Base-by-base conservation (phyloP, 2,329 filamentous ascomycete species). In the Stachybotrys echinatus region DNA sequence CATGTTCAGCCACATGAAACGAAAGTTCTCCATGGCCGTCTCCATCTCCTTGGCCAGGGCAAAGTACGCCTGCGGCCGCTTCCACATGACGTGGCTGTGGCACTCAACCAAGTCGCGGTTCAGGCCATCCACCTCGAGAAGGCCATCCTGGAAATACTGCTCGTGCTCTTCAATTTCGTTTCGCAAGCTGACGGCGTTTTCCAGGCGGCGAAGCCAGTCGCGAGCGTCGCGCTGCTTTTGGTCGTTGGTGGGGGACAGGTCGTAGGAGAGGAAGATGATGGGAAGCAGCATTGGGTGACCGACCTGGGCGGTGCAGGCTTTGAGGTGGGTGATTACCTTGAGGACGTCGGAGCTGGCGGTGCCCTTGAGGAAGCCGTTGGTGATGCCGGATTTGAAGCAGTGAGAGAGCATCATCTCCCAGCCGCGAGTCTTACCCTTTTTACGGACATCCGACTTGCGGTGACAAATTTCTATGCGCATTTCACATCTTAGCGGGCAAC, bases 361-460 rank as follows among this genome's bases (percentile, higher is more conserved):
- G 51, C 81, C 81, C 67, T 85, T 85, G 59, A 79, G 73, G 62
- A 74, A 85, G 48, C 81, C 82, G 2, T 77, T 79, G 1, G 81
- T 85, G 54, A 83, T 73, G 55, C 69, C 67, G 3, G 74, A 76
- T 12, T 64, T 68, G 65, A 84, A 76, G 44, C 72, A 74, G 63
- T 85, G 72, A 3, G 79, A 82, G 37, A 85, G 73, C 71, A 82
- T 81, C 49, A 84, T 71, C 65, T 85, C 82, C 80, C 80, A 85
- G 42, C 82, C 82, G 49, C 82, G 76, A 17, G 81, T 85, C 59
- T 73, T 74, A 53, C 80, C 81, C 66, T 80, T 83, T 61, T 85
- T 85, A 47, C 79, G 77, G 31, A 85, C 81, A 58, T 85, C 81
- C n/a, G 79, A 83, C 64, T 85, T 85, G 56, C 82, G 77, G 60